phyloP scores from a whole-genome alignment of 2,329 filamentous ascomycete genomes.

The Emydomyces testavorans region DNA sequence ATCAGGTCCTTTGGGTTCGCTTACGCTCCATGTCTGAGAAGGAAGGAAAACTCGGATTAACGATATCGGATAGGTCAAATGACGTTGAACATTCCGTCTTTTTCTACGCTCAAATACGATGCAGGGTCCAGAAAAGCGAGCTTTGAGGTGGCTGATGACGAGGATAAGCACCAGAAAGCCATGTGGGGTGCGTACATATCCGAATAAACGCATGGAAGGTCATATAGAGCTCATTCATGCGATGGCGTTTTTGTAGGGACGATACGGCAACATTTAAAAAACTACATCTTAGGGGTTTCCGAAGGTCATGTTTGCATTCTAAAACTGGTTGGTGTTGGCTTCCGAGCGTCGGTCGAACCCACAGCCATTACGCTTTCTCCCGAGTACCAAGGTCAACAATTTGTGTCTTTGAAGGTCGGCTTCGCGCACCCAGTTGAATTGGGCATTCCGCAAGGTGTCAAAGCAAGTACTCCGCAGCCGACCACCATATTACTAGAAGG shows the following conservation, averaged over 20 bases:
- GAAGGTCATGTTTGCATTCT: conserved; percentile 93
- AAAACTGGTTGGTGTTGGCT: conserved; percentile 87
- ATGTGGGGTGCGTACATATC: conserved; percentile 71
- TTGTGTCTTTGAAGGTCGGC: conserved; percentile 86
- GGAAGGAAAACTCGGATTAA: conserved; percentile 17
- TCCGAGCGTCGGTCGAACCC: conserved; percentile 75
- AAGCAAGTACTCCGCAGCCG: conserved; percentile 76
- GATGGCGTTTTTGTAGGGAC: conserved; percentile 57
- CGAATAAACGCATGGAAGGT: neutral
- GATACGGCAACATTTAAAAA: conserved; percentile 76
- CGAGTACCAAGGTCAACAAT: conserved; percentile 70
- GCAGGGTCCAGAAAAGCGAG: conserved; percentile 49
- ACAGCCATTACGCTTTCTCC: conserved; percentile 54
- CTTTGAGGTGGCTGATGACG: conserved; percentile 57
- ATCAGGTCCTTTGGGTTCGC: conserved; percentile 64
- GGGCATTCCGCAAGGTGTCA: conserved; percentile 68
- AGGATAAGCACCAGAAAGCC: conserved; percentile 64
- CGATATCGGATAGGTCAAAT: conserved; percentile 50
- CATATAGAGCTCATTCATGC: too few species aligned
- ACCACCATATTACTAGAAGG: conserved; percentile 87
- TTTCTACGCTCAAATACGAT: conserved; percentile 61
- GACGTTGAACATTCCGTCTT: conserved; percentile 66
- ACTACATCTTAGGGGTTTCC: conserved; percentile 84
- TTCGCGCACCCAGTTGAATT: conserved; percentile 94
- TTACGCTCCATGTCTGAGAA: neutral